Base-by-base conservation (phyloP, 1,284 basidiomycete genomes). In the Sanghuangporus baumii region DNA sequence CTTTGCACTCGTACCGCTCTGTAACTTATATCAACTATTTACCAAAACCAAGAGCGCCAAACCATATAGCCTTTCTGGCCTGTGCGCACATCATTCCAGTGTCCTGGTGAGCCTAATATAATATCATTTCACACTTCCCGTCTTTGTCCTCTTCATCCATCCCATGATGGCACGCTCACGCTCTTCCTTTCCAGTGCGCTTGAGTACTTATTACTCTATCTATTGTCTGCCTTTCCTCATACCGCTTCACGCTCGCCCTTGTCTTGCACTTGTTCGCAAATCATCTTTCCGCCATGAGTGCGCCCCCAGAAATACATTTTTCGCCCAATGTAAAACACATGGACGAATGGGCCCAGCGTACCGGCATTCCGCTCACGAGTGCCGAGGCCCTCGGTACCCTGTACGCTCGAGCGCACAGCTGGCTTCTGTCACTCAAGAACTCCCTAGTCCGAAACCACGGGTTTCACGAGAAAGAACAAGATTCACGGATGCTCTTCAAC, bases 271-370 rank as follows among this genome's bases (percentile, higher is more conserved):
- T 12, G 48, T 41, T 47, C 47, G 9, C 60, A 16, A 20, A 31
- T 56, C 57, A 23, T 60, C 59, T 56, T 56, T 65, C 65, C 65
- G 47, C 59, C 62, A 76, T 76, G 74, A 71, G 68, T 62, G 64
- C 72, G 58, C 73, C 73, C 59, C 73, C 81, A 52, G 78, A 89
- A 70, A 82, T 91, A 72, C 79, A 87, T 65, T 92, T 92, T 72
- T 89, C 86, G 65, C 85, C 84, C 73, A 85, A 88, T 67, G 86
- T 92, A 70, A 78, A 79, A 61, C 85, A 87, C 70, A 89, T 92
- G 85, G 87, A 91, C 74, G 85, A 81, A 64, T 92, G 89, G 89
- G 87, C 90, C 0, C 79, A 75, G 60, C 83, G 89, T 62, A 90
- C 89, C 0, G 80, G 83, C 70, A 89, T 92, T 59, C 88, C 89